Base-by-base conservation (phyloP, 2,329 filamentous ascomycete species). In the Torrubiella hemipterigena region DNA sequence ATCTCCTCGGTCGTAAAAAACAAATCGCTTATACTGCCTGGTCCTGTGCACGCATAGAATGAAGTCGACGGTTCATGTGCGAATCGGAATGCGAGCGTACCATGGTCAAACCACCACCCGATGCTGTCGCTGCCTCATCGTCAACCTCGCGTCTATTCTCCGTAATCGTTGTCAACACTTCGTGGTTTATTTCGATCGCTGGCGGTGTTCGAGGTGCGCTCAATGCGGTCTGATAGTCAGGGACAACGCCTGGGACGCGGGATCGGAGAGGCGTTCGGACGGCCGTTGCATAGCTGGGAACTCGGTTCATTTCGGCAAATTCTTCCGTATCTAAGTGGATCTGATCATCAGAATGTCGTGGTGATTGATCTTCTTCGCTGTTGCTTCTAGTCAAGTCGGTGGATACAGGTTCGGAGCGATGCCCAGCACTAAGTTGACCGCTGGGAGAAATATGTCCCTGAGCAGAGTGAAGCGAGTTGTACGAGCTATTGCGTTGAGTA, bases 231-330 rank as follows among this genome's bases (percentile, higher is more conserved):
- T 67, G 57, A 47, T 86, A 86, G 47, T 81, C 74, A 1, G 81
- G 81, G 6, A 83, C 63, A 10, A 54, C 54, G 5, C 59, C 51
- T 26, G 61, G 63, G 29, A 58, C 64, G 11, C 62, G 62, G 20
- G 66, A 63, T 30, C 69, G 65, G 12, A 73, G 69, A 5, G 75
- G 72, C 1, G 76, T 72, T 39, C 71, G 73, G 17, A 85, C 72
- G 0, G 81, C 81, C 2, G 81, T 86, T 12, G 70, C 69, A 50
- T 87, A 87, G 34, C 81, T 86, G 2, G 81, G 81, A 3, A 87
- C 81, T 41, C 80, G 80, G 49, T 67, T 80, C 25, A 86, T 58
- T 40, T 75, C 69, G 29, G 69, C 67, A 41, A 83, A 56, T 39
- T 81, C 74, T 13, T 65, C 58, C 36, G 77, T 69, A 19, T 69